Base-by-base conservation (phyloP, 1,139 yeast genomes). In the Geotrichum siamense region DNA sequence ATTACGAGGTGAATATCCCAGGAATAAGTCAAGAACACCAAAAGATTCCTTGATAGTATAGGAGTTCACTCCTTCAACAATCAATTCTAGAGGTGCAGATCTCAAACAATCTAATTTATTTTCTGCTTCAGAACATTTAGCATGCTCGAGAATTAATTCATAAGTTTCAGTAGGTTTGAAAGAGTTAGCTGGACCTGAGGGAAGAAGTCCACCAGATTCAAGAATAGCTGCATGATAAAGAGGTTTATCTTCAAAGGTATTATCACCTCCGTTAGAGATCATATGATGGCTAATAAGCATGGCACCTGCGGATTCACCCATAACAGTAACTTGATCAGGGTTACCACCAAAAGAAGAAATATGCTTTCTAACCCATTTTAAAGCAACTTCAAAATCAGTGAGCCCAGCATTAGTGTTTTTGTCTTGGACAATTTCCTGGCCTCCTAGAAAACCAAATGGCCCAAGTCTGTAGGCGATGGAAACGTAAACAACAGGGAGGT, bases 251-350 rank as follows among this genome's bases (percentile, higher is more conserved):
- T 50, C 50, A 23, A 48, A 51, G 8, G 38, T 41, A 30, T 45
- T 39, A 29, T 51, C 43, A 8, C 62, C 56, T 12, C 52, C 55
- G 33, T 55, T 51, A 5, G 61, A 48, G 1, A 51, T 34, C 49
- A 64, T 23, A 25, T 62, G 59, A 42, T 56, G 55, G 3, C 56
- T 55, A 28, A 62, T 61, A n/a, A 63, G 55, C 38, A 55, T 54
- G 2, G 63, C 63, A 9, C 70, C 70, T 1, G 70, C 68, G 42
- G 61, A 53, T 48, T 64, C 68, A n/a, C 70, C 69, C 51, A 59
- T 51, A 12, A 63, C 51, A 1, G 64, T 60, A 13, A 65, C 54
- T 39, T 53, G 55, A 8, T 51, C 50, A 3, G 65, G 60, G 47
- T 67, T 61, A 16, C 70, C 70, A 9, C 70, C 70, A 51, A 67